These are phyloP conservation scores for Trametes hirsuta DNA, from an alignment of 1,284 basidiomycete species.

Conservation along the genomic window DNA sequence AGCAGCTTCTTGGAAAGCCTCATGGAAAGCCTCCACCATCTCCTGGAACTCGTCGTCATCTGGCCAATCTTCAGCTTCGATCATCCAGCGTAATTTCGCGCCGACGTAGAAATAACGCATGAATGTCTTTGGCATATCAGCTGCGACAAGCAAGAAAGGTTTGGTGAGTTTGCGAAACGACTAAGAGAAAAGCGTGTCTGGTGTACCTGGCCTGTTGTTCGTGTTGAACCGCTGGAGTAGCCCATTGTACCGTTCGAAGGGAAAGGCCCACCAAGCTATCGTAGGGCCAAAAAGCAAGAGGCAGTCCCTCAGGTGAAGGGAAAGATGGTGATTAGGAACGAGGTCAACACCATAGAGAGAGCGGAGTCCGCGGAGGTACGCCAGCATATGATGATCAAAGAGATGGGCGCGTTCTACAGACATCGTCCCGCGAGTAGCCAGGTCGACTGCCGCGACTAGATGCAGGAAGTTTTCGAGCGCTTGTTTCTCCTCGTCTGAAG, in stretches of 20 bases:
- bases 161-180: too few relatives aligned
- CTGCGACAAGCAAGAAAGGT: neutral
- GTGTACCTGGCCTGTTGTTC: neutral
- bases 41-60: neutral
- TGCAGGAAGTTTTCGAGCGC: neutral
- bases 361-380: conserved; percentile 34
- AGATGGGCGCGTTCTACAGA: neutral
- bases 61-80: neutral
- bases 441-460: conserved; percentile 4
- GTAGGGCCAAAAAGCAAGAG: conserved; percentile 39
- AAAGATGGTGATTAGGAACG: conserved; percentile 42
- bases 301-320: conserved; percentile 36
- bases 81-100: neutral
- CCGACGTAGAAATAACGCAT: neutral
- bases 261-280: conserved; percentile 33
- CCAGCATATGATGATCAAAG: conserved; percentile 33
- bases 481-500: neutral
- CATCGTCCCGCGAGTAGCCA: conserved; percentile 6
- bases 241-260: conserved; percentile 24
- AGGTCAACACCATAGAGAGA: conserved; percentile 35
- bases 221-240: conserved; percentile 14
- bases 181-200: too few relatives aligned
- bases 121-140: neutral
- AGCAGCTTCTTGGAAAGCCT: neutral
- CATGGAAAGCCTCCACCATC: neutral